phyloP scores from a whole-genome alignment of 352 stramenopile species.

The Albugo laibachii region DNA sequence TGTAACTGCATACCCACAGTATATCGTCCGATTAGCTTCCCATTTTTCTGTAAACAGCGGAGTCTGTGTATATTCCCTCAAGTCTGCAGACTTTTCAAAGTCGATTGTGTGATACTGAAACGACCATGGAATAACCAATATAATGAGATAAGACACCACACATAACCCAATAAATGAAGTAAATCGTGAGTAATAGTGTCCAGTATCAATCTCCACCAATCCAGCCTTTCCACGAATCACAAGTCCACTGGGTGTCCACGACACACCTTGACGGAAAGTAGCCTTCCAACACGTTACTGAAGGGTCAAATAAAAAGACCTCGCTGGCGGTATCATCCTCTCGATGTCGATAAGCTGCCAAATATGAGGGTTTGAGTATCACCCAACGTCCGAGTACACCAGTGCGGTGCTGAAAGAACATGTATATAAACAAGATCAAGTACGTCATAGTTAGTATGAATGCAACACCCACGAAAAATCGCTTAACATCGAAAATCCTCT shows the following conservation, averaged over 20 bases:
- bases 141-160: constrained; percentile 29
- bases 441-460: constrained; percentile 29
- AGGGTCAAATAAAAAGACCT: constrained; percentile 77
- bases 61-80: too few relatives aligned
- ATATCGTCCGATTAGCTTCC: constrained; percentile 11
- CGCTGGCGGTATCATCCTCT: constrained; percentile 47
- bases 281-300: constrained; percentile 52
- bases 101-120: too few relatives aligned
- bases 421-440: constrained; percentile 61
- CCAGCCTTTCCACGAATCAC: constrained; percentile 56
- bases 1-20: constrained; percentile 55
- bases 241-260: constrained; percentile 74
- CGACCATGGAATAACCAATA: constrained; percentile 2
- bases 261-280: constrained; percentile 64
- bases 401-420: constrained; percentile 77
- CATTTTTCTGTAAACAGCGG: constrained; percentile 5
- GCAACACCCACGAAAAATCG: constrained; percentile 22
- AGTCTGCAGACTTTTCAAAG: constrained; percentile 4
- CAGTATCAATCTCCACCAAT: constrained; percentile 71
- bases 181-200: constrained; percentile 70
- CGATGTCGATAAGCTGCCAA: constrained; percentile 66
- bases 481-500: constrained; percentile 24
- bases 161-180: constrained; percentile 39
- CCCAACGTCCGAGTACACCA: constrained; percentile 70
- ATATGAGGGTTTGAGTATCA: constrained; percentile 71